Percentiles rank a stretch among this genome's conserved stretches.
Conservation (phyloP, 495 filamentous ascomycete species). For the Penicillium riverlandense region DNA sequence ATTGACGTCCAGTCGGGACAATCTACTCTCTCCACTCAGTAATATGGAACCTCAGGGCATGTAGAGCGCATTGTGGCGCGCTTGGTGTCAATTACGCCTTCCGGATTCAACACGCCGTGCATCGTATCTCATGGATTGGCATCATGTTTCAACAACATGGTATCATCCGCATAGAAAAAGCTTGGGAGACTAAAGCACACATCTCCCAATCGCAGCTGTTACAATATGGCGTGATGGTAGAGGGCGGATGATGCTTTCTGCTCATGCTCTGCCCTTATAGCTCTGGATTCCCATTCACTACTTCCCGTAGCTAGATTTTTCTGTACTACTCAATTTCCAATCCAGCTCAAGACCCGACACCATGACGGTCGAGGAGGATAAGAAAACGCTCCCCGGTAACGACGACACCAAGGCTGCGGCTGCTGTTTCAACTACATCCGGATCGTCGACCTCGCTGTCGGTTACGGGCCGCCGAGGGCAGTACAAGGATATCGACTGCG, state of each 20-base stretch:
- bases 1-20: too few species aligned
- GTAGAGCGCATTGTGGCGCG: too few species aligned
- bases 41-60: too few species aligned
- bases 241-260: background rate
- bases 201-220: background rate
- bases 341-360: background rate
- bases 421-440: constrained; percentile 5
- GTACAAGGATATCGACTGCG: constrained; percentile 13
- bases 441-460: constrained; percentile 19
- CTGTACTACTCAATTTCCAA: background rate
- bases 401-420: constrained; percentile 6
- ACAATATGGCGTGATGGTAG: constrained; percentile 17
- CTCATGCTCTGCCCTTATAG: background rate
- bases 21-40: too few species aligned
- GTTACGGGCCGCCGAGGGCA: constrained; percentile 6
- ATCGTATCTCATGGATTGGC: too few species aligned
- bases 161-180: too few species aligned
- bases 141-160: too few species aligned
- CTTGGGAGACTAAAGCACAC: background rate
- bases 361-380: constrained; percentile 17
- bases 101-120: too few species aligned
- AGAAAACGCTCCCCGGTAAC: background rate
- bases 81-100: too few species aligned
- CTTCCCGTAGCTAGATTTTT: background rate
- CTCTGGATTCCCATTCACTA: too few species aligned